A percentile compares a stretch with the other conserved stretches of the same genome.
phyloP scores from a whole-genome alignment of 2,329 filamentous ascomycete genomes.

The Elsinoe australis region DNA sequence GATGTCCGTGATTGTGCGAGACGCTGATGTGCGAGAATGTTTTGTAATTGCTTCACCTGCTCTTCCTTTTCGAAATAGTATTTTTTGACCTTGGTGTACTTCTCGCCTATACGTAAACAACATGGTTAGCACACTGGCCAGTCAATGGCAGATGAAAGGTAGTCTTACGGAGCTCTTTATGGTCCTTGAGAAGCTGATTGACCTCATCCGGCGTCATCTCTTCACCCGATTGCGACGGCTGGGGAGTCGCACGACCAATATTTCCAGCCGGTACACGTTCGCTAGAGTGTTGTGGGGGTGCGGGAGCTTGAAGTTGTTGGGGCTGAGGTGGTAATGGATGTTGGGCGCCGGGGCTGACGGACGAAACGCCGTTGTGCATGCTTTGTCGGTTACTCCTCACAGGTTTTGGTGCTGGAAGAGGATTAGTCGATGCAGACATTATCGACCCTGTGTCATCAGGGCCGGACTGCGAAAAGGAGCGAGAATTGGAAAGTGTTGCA shows the following conservation, averaged over 20 bases:
- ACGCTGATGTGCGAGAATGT: conserved; percentile 92
- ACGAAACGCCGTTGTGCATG: conserved; percentile 26
- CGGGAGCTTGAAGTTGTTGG: conserved; percentile 24
- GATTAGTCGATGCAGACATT: conserved; percentile 28
- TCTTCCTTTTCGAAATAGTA: conserved; percentile 90
- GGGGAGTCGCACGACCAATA: conserved; percentile 38
- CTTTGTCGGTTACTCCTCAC: conserved; percentile 29
- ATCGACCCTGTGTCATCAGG: conserved; percentile 25
- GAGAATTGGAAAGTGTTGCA: conserved; percentile 1
- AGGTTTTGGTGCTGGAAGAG: conserved; percentile 25
- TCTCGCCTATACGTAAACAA: conserved; percentile 57
- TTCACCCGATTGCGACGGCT: conserved; percentile 34
- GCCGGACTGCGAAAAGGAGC: conserved; percentile 16
- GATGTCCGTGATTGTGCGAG: conserved; percentile 90
- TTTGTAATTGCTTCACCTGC: conserved; percentile 90
- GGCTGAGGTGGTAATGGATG: conserved; percentile 16
- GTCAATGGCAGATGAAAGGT: neutral
- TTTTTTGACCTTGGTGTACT: conserved; percentile 97
- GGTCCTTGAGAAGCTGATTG: conserved; percentile 41
- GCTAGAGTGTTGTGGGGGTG: conserved; percentile 13
- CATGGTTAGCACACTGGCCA: conserved; percentile 13
- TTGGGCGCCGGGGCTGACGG: conserved; percentile 19
- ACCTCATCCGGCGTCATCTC: conserved; percentile 44
- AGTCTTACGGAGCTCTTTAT: conserved; percentile 42
- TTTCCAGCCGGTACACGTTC: conserved; percentile 26